Conservation (phyloP, 2,329 filamentous ascomycete species). For the Trichothecium roseum region DNA sequence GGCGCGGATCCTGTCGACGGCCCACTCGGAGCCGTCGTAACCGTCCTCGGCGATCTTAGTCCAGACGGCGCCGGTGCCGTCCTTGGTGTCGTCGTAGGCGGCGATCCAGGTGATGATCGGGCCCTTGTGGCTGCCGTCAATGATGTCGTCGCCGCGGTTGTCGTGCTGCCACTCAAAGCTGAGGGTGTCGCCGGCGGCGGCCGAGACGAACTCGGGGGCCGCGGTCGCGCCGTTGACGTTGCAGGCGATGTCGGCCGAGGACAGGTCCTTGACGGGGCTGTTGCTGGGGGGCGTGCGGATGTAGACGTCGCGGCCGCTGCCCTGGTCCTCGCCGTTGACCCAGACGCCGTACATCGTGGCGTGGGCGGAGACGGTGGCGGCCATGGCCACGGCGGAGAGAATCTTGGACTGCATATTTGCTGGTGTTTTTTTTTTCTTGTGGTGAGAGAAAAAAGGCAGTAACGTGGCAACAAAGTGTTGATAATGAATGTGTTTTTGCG, state of each 20-base stretch:
- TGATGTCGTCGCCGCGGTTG: conserved; percentile 38
- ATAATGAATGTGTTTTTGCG: no score
- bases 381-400: conserved; percentile 23
- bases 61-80: conserved; percentile 40
- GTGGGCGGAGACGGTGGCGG: conserved; percentile 30
- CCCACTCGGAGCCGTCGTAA: conserved; percentile 29
- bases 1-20: conserved; percentile 32
- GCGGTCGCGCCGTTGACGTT: conserved; percentile 29
- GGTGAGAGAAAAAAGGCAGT: no score
- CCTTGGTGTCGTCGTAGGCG: conserved; percentile 23
- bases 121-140: conserved; percentile 40
- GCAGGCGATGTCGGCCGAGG: conserved; percentile 29
- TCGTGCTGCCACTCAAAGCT: conserved; percentile 42
- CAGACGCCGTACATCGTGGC: conserved; percentile 34
- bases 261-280: conserved; percentile 32
- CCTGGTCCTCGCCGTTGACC: conserved; percentile 34
- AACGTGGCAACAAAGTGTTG: no score
- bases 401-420: conserved; percentile 24
- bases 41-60: conserved; percentile 30
- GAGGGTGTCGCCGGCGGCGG: conserved; percentile 36
- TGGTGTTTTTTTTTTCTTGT: conserved; percentile 6
- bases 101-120: conserved; percentile 44
- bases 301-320: conserved; percentile 28
- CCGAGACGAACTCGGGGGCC: conserved; percentile 26
- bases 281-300: conserved; percentile 34